Percentiles rank a stretch among this genome's conserved stretches.
Evolutionary conservation across 257 asterid species (phyloP).

Genomic region (Rhazya stricta): DNA sequence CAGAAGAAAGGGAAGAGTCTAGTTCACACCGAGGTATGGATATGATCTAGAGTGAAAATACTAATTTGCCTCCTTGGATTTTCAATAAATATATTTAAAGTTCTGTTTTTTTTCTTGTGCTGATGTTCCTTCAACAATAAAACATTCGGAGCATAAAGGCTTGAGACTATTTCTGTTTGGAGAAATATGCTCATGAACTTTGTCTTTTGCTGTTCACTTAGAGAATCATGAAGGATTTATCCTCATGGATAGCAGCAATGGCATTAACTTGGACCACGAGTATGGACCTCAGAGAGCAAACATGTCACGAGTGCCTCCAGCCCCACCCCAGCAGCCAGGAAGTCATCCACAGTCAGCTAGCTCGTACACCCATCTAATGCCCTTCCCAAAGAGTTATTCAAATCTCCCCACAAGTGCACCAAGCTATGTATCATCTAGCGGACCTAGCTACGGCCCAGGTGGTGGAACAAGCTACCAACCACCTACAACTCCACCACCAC

Average conservation of each 20-base stretch:
- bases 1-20: conserved; percentile 52
- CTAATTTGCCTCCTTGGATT: too few species aligned
- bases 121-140: neutral
- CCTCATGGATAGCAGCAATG: conserved; percentile 26
- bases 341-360: conserved; percentile 25
- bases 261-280: conserved; percentile 30
- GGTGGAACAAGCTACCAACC: conserved; percentile 32
- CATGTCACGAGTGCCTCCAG: conserved; percentile 22
- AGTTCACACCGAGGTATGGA: conserved; percentile 36
- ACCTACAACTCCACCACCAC: conserved; percentile 23
- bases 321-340: conserved; percentile 23
- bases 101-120: neutral
- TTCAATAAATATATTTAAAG: neutral
- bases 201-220: conserved; percentile 22
- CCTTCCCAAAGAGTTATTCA: conserved; percentile 37
- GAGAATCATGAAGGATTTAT: conserved; percentile 45
- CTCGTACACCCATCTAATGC: conserved; percentile 29
- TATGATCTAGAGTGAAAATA: neutral
- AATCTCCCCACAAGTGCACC: conserved; percentile 21
- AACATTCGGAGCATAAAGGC: neutral
- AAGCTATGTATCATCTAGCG: conserved; percentile 19
- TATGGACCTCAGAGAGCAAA: conserved; percentile 29
- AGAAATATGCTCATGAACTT: neutral
- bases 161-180: neutral
- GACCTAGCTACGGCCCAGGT: conserved; percentile 26